Base-by-base conservation (phyloP, 2,329 filamentous ascomycete species). In the Monilinia fructicola region DNA sequence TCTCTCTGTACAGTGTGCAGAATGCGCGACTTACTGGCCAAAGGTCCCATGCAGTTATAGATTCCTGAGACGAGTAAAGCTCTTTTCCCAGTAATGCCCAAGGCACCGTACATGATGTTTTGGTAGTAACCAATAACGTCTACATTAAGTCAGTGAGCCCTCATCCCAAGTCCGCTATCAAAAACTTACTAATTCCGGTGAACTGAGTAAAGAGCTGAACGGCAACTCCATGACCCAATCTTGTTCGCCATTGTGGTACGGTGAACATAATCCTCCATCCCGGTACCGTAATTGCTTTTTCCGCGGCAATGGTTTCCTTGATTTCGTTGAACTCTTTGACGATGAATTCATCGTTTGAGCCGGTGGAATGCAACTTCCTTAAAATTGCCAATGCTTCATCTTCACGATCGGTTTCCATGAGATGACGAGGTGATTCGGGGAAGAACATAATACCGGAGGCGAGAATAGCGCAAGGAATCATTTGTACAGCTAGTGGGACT, bases 391-490 rank as follows among this genome's bases (percentile, higher is more conserved):
- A 82, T 2, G 89, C 90, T 65, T 89, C 78, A 1, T 90, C 87
- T 28, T 82, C 75, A n/a, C 81, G 82, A 67, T 86, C 86, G 71
- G 92, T 84, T 71, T 90, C 89, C 73, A 93, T 90, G 48, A 94
- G 84, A 90, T 91, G 94, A 66, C 88, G 68, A 18, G 85, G 85
- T 7, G 82, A 87, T 77, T 94, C 91, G 0, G 90, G 90, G 44
- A 94, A 92, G 42, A 88, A 74, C 71, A 87, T 78, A 69, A 94
- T 93, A 59, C 92, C 81, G 0, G 85, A 74, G 10, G 85, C 90
- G 3, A 87, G 79, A 21, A 74, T 70, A 16, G 85, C 79, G 31
- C 89, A 90, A 0, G 90, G 91, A 11, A 90, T 77, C 62, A 89
- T 79, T 77, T 94, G 91, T 67, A 93, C 65, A 67, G 75, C 68